These are phyloP conservation scores for Edhazardia aedis DNA, from an alignment of 371 early-diverging fungal genomes.

Conservation along the genomic window DNA sequence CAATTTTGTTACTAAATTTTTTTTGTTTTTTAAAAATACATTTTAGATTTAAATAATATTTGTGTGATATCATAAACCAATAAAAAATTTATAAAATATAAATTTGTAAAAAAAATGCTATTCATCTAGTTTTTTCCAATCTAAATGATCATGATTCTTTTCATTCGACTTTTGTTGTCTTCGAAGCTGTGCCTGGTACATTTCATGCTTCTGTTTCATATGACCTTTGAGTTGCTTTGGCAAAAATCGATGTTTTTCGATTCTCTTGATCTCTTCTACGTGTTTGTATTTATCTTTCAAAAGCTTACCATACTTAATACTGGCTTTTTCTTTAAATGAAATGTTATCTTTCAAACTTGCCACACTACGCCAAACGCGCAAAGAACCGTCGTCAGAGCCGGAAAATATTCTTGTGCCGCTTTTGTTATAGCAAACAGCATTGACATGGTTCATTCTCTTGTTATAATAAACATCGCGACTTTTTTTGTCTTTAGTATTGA, in stretches of 20 bases:
- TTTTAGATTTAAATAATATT: too few relatives aligned
- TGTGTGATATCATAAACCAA: too few relatives aligned
- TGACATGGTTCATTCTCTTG: constrained; percentile 65
- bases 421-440: constrained; percentile 36
- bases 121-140: too few relatives aligned
- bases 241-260: constrained; percentile 37
- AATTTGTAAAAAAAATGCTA: too few relatives aligned
- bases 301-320: constrained; percentile 14
- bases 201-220: constrained; percentile 28
- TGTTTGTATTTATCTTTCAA: constrained; percentile 43
- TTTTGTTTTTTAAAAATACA: too few relatives aligned
- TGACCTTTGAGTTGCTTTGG: constrained; percentile 35
- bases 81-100: too few relatives aligned
- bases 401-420: constrained; percentile 38
- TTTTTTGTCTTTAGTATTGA: constrained; percentile 56
- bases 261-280: constrained; percentile 33
- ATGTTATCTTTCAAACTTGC: constrained; percentile 12
- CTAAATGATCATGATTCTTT: too few relatives aligned
- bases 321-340: constrained; percentile 29
- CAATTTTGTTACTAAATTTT: too few relatives aligned
- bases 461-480: constrained; percentile 85
- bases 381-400: constrained; percentile 43
- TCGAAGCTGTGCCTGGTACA: constrained; percentile 38
- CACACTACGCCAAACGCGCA: constrained; percentile 42
- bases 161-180: too few relatives aligned